These are phyloP conservation scores for Graphiopsis chlorocephala DNA, from an alignment of 2,329 filamentous ascomycete species.

Conservation along the genomic window DNA sequence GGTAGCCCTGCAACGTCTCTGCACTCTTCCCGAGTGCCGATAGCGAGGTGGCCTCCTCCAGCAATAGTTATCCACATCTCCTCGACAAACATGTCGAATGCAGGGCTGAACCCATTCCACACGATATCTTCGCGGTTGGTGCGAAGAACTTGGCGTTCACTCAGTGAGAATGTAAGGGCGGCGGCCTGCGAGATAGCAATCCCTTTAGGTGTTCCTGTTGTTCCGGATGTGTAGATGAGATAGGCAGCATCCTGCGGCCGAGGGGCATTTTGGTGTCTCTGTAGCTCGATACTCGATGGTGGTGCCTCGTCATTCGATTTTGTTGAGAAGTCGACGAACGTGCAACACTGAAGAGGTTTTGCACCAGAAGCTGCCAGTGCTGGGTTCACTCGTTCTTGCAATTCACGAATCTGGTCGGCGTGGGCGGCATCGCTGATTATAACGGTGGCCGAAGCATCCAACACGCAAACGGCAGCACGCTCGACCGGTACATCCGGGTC, in stretches of 20 bases:
- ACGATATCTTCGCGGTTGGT: conserved; percentile 10
- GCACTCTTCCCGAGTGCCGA: conserved; percentile 23
- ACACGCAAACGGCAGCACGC: conserved; percentile 21
- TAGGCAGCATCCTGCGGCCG: conserved; percentile 22
- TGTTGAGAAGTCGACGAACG: conserved; percentile 15
- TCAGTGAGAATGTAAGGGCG: conserved; percentile 15
- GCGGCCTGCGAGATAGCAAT: conserved; percentile 24
- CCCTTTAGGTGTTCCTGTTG: conserved; percentile 29
- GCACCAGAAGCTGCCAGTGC: not conserved
- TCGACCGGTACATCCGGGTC: conserved; percentile 26
- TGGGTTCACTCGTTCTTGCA: conserved; percentile 17
- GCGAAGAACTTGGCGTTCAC: conserved; percentile 23
- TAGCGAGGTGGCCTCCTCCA: conserved; percentile 24
- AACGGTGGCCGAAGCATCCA: conserved; percentile 20
- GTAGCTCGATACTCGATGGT: not conserved
- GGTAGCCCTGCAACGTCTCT: conserved; percentile 21
- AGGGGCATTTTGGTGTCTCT: not conserved
- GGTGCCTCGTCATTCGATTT: not conserved
- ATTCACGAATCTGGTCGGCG: conserved; percentile 18
- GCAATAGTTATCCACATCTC: conserved; percentile 28
- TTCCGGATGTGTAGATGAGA: conserved; percentile 33
- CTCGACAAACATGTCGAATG: conserved; percentile 29
- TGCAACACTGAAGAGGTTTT: conserved; percentile 15
- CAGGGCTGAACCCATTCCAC: conserved; percentile 16
- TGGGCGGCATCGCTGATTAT: conserved; percentile 24